Conservation (phyloP, 2,329 filamentous ascomycete genomes). For the Zymoseptoria crescenta region DNA sequence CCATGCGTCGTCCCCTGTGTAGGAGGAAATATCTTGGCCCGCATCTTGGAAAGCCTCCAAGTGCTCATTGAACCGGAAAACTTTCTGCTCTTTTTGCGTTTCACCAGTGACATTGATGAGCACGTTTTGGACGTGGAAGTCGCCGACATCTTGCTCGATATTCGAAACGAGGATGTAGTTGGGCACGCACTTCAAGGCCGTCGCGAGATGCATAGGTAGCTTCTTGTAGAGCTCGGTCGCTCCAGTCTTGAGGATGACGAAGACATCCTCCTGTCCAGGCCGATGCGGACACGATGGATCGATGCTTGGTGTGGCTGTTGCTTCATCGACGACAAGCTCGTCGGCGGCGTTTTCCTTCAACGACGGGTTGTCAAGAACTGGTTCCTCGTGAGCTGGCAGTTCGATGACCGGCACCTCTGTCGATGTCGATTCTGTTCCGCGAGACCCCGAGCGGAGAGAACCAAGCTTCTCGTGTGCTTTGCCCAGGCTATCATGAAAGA, state of each 20-base stretch:
- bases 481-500: not conserved
- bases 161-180: conserved; percentile 45
- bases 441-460: not conserved
- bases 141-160: conserved; percentile 40
- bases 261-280: conserved; percentile 40
- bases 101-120: conserved; percentile 24
- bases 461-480: not conserved
- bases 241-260: conserved; percentile 53
- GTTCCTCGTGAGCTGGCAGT: not conserved
- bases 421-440: not conserved
- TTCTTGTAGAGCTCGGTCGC: conserved; percentile 51
- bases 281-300: conserved; percentile 2
- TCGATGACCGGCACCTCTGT: not conserved
- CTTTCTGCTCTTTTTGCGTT: conserved; percentile 25
- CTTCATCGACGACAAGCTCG: not conserved
- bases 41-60: conserved; percentile 26
- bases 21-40: conserved; percentile 25
- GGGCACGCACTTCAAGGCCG: conserved; percentile 45
- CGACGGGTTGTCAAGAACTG: not conserved
- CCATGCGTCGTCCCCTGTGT: conserved; percentile 39
- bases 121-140: conserved; percentile 32
- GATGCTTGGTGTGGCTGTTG: not conserved
- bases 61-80: conserved; percentile 29
- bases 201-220: conserved; percentile 49
- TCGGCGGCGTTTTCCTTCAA: not conserved